A percentile compares a stretch with the other conserved stretches of the same genome.
phyloP scores from a whole-genome alignment of 2,329 filamentous ascomycete species.

The Fusarium staphyleae region DNA sequence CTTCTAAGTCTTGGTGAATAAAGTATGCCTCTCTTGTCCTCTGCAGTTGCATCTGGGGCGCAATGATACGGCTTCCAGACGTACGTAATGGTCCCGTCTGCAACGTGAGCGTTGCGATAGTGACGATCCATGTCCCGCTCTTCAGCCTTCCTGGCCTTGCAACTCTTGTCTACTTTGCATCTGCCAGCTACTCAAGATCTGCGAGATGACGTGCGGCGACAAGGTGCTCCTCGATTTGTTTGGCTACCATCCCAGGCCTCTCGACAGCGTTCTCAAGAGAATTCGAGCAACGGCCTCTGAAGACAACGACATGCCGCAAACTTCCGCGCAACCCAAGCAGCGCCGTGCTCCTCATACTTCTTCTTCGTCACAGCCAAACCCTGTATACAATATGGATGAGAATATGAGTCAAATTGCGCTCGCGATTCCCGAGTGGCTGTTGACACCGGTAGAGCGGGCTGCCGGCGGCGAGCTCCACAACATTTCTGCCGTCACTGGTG shows the following conservation, averaged over 20 bases:
- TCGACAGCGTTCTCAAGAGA: slow-evolving; percentile 35
- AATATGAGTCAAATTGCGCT: no score
- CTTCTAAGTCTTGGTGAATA: no score
- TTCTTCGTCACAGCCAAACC: no score
- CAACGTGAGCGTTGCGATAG: slow-evolving; percentile 31
- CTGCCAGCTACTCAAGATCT: slow-evolving; percentile 35
- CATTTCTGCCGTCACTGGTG: slow-evolving; percentile 84
- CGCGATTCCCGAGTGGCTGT: no score
- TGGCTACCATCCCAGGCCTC: slow-evolving; percentile 34
- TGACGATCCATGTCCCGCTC: slow-evolving; percentile 39
- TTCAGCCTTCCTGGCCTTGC: slow-evolving; percentile 23
- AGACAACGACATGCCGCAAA: no score
- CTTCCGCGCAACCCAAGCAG: no score
- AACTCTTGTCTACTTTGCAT: slow-evolving; percentile 37
- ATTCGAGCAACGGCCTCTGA: slow-evolving; percentile 39
- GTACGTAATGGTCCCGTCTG: no score
- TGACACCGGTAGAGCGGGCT: slow-evolving; percentile 77
- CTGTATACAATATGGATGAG: no score
- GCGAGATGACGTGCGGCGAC: slow-evolving; percentile 37
- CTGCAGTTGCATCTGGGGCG: no score
- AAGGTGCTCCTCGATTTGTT: slow-evolving; percentile 33
- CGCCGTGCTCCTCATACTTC: no score
- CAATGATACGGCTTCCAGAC: no score
- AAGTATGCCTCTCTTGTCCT: no score
- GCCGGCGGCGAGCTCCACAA: slow-evolving; percentile 91